Conservation (phyloP, 192 early-diverging fungal genomes). For the Backusella psychrophila region DNA sequence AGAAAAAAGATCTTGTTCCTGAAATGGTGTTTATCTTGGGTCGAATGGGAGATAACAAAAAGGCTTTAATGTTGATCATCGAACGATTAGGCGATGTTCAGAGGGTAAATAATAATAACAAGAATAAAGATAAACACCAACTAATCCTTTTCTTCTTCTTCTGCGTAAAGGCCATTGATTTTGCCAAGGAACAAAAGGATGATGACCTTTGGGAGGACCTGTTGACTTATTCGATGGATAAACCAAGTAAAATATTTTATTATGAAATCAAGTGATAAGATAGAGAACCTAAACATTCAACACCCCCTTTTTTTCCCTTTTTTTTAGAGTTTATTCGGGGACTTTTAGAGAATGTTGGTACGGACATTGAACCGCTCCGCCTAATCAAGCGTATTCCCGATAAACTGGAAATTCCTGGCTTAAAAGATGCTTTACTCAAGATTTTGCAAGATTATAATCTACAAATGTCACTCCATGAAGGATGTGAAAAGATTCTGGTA, state of each 20-base stretch:
- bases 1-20: slow-evolving; percentile 84
- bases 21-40: slow-evolving; percentile 98
- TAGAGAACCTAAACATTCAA: neutral
- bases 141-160: neutral
- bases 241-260: slow-evolving; percentile 67
- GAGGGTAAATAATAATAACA: slow-evolving; percentile 41
- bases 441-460: slow-evolving; percentile 91
- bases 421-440: slow-evolving; percentile 80
- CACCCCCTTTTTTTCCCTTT: neutral
- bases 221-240: slow-evolving; percentile 90
- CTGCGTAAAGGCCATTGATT: slow-evolving; percentile 82
- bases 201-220: slow-evolving; percentile 95
- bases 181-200: slow-evolving; percentile 97
- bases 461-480: slow-evolving; percentile 86
- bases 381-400: slow-evolving; percentile 81
- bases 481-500: slow-evolving; percentile 87
- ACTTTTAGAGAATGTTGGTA: slow-evolving; percentile 86
- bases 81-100: slow-evolving; percentile 86
- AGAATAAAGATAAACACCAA: neutral
- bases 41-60: slow-evolving; percentile 95
- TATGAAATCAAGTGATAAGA: slow-evolving; percentile 13
- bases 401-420: slow-evolving; percentile 74
- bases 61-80: slow-evolving; percentile 93
- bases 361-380: slow-evolving; percentile 80
- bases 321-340: slow-evolving; percentile 83